These are phyloP conservation scores for Hypoxylon sp. DNA, from an alignment of 2,329 filamentous ascomycete genomes.

Conservation along the genomic window DNA sequence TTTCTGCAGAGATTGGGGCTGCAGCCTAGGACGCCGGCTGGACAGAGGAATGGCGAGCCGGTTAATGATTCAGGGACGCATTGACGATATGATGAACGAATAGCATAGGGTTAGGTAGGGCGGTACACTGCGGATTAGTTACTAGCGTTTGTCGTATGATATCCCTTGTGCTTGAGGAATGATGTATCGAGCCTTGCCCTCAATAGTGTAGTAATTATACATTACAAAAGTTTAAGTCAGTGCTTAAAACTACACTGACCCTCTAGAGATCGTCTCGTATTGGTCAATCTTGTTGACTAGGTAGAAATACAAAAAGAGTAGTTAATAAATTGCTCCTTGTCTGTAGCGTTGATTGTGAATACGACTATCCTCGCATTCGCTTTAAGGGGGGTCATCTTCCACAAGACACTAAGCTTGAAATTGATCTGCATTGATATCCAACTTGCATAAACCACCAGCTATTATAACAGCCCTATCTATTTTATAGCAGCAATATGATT, in stretches of 20 bases:
- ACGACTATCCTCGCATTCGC: conserved; percentile 78
- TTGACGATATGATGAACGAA: conserved; percentile 15
- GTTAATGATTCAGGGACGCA: conserved; percentile 11
- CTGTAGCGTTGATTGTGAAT: conserved; percentile 82
- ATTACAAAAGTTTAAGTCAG: neutral
- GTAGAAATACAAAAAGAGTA: too few species aligned
- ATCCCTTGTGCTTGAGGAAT: conserved; percentile 24
- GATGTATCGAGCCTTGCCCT: neutral
- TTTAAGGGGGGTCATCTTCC: conserved; percentile 80
- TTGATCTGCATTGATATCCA: neutral
- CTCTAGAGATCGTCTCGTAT: conserved; percentile 78
- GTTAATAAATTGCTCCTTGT: conserved; percentile 80
- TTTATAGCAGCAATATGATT: conserved; percentile 59
- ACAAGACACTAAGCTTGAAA: conserved; percentile 73
- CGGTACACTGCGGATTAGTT: conserved; percentile 1
- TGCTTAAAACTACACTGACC: conserved; percentile 56
- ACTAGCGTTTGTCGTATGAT: conserved; percentile 30
- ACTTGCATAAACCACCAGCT: neutral
- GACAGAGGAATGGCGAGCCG: conserved; percentile 28
- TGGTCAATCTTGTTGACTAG: conserved; percentile 86
- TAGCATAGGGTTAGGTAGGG: conserved; percentile 1
- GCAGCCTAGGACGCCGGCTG: conserved; percentile 49
- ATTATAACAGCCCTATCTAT: conserved; percentile 2
- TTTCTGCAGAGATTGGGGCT: conserved; percentile 61
- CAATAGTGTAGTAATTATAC: conserved; percentile 2